These are phyloP conservation scores for Lentinula boryana DNA, from an alignment of 768 basidiomycete genomes.

Conservation along the genomic window DNA sequence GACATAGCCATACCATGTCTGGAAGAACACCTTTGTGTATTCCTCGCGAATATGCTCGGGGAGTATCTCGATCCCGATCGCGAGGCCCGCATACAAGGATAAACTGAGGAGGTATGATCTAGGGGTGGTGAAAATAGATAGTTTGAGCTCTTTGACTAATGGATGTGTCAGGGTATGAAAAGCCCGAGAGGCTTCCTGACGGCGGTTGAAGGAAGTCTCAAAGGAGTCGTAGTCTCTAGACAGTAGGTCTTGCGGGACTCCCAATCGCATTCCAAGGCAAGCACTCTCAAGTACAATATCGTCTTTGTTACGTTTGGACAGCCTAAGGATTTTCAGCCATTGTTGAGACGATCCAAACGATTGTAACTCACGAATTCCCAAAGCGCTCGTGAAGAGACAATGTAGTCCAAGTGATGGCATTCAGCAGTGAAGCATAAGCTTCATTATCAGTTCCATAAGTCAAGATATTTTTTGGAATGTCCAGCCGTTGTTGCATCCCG, in stretches of 20 bases:
- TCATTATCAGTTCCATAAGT: neutral
- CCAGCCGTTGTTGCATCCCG: neutral
- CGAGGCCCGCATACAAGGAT: neutral
- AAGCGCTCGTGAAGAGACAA: conserved; percentile 10
- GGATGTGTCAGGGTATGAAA: too few relatives aligned
- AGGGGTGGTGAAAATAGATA: neutral
- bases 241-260: conserved; percentile 9
- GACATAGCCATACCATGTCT: neutral
- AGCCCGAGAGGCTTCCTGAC: neutral
- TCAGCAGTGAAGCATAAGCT: conserved; percentile 11
- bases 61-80: neutral
- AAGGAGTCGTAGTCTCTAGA: conserved; percentile 12
- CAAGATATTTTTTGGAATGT: neutral
- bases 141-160: neutral
- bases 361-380: conserved; percentile 5
- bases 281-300: conserved; percentile 12
- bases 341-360: neutral
- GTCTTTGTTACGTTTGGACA: conserved; percentile 12
- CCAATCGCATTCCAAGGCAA: conserved; percentile 10
- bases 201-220: conserved; percentile 10
- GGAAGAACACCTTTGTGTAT: neutral
- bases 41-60: neutral
- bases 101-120: neutral
- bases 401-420: conserved; percentile 12
- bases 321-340: neutral